Base-by-base conservation (phyloP, 2,329 filamentous ascomycete genomes). In the Cladosporium colombiae region DNA sequence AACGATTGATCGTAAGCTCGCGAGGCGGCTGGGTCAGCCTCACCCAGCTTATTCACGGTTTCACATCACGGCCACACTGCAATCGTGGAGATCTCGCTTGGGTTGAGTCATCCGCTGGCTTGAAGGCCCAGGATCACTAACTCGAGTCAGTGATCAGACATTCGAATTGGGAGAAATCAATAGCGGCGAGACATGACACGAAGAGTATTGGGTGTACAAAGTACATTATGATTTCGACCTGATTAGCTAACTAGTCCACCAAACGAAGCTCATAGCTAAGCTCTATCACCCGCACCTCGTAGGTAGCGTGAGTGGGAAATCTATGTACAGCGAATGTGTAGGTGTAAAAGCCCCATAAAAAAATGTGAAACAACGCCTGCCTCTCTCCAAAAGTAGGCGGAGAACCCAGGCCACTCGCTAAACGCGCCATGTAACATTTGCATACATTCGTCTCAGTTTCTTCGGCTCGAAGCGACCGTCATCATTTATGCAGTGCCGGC, bases 401-500 rank as follows among this genome's bases (percentile, higher is more conserved):
- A 46, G 40, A 46, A 46, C 40, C 40, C 40, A 21, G 23, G 21
- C 29, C 44, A 62, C 14, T 63, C 61, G 61, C 61, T 63, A 46
- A 63, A 63, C 61, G 61, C 61, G 61, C 50, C 61, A 63, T 33
- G 60, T 53, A 56, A 63, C 21, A 37, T 33, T 46, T 44, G 50
- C 61, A 56, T 63, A 50, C 60, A 53, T 44, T 56, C 61, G 49
- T 63, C 50, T 63, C 33, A 55, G 16, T 44, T 8, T 62, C 16
- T 55, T 18, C 7, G 27, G 29, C 29, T 44, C n/a, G 46, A 25
- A 40, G 2, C 25, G 49, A 50, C 27, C 5, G 13, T 21, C 8
- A 10, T 46, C 52, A 66, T 74, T 72, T 79, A 94, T 74, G 93
- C 93, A 69, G 93, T 92, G 79, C 92, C 92, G 67, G 93, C 93